Evolutionary conservation across 2,329 filamentous ascomycete genomes (phyloP), one percentile per base, ranked within the genome.

Genomic region (Fusarium sp.): DNA sequence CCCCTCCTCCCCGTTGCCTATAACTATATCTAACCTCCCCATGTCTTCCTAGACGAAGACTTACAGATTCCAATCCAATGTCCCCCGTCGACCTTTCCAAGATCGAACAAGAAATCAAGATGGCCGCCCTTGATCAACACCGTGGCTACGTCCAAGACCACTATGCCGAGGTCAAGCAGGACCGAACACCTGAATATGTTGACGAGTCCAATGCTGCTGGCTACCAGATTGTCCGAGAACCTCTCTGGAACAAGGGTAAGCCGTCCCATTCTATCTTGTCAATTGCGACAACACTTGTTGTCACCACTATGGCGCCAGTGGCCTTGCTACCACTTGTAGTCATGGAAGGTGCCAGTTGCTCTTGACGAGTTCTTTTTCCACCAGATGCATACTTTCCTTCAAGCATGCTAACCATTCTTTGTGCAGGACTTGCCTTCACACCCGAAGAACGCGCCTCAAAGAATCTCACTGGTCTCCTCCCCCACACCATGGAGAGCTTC

Each of bases 201-300:
- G 73, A 85, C 53, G 81, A 89, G 78, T 80, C 82, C 63, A 81
- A 86, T 75, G 90, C 90, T 71, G 83, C 83, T 69, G 90, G 90
- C 74, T 90, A 90, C 80, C 90, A 91, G 81, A 83, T 92, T 66
- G 84, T 92, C 66, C 83, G 85, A 58, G 88, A 92, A 80, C 89
- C 90, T 70, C 84, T 88, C 55, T 91, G 89, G 89, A 92, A 92
- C 79, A 91, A 91, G 85, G 90, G 90, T 91, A 83, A 79, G 82
- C 63, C 39, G 22, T 81, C 63, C 53, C 18, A 41, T 36, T 26
- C 26, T n/a, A 32, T 51, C 55, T 48, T 55, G 36, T 69, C 47
- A 42, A 45, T 32, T 32, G 28, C 32, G 14, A 64, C 70, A 73
- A 73, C 70, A 51, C 64, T 70, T 60, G 67, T 72, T 66, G 58